phyloP scores from a whole-genome alignment of 2,329 filamentous ascomycete species.

The Venturiaceae sp. region DNA sequence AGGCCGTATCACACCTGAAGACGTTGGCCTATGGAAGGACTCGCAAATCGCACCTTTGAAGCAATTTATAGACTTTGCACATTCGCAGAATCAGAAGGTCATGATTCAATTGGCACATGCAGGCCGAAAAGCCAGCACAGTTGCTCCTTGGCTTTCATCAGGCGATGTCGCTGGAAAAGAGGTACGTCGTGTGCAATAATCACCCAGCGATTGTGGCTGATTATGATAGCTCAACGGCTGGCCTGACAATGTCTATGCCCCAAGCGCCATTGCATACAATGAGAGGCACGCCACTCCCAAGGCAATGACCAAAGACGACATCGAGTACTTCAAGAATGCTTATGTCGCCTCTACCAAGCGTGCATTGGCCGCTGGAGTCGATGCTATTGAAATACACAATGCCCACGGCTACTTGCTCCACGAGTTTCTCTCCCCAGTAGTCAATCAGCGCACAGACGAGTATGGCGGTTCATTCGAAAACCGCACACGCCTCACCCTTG shows the following conservation, averaged over 20 bases:
- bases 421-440: conserved; percentile 57
- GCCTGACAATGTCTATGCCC: conserved; percentile 44
- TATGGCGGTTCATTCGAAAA: conserved; percentile 67
- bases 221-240: conserved; percentile 38
- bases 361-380: conserved; percentile 51
- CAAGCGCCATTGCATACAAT: conserved; percentile 53
- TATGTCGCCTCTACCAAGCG: conserved; percentile 54
- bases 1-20: conserved; percentile 75
- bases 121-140: conserved; percentile 52
- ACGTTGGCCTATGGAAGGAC: conserved; percentile 75
- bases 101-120: conserved; percentile 78
- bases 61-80: conserved; percentile 66
- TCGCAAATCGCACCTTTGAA: conserved; percentile 65
- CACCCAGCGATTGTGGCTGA: not conserved
- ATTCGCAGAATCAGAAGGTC: conserved; percentile 66
- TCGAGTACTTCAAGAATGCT: conserved; percentile 51
- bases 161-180: conserved; percentile 46
- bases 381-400: conserved; percentile 71
- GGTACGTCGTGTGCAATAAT: conserved; percentile 2
- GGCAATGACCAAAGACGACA: conserved; percentile 59
- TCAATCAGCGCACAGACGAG: conserved; percentile 58
- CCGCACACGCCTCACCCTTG: conserved; percentile 56
- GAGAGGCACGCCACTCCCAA: conserved; percentile 52
- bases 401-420: conserved; percentile 73
- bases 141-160: conserved; percentile 52